Base-by-base conservation (phyloP, 78 protist species). In the Dictyostelium firmibasis region DNA sequence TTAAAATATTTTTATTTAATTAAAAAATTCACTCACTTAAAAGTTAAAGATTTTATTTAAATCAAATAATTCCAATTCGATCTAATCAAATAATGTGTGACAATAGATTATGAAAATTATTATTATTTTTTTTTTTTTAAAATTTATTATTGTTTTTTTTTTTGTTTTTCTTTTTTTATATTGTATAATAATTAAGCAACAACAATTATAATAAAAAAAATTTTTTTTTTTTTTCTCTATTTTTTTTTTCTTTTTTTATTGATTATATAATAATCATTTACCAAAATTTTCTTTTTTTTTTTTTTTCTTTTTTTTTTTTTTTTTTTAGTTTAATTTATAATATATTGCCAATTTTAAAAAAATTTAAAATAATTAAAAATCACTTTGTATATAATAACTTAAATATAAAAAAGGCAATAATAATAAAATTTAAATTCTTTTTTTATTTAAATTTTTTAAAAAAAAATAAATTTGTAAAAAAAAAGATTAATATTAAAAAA, bases 41-140 rank as follows among this genome's bases (percentile, higher is more conserved):
- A 69, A 69, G 13, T 69, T 69, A 69, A 25, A 69, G 77, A 69
- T 69, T 69, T 69, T 31, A 69, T 69, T 31, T 29, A 31, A 29
- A 69, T 69, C 77, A 69, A 69, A 69, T 69, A 69, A 69, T 69
- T 69, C 77, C 77, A 69, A 69, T 69, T 29, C 43, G 38, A 69
- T 69, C 77, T 69, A 69, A 69, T 69, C 38, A 69, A 69, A 69
- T 69, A 29, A 29, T 69, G 77, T 69, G 77, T 69, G 77, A 69
- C 77, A 69, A 69, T 13, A 69, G 77, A 69, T 69, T 11, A 29
- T 69, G 41, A 69, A 69, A 69, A 69, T 14, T 67, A n/a, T 69
- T 69, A 69, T 69, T 25, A 13, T 60, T 10, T 25, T 62, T 62
- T 62, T 60, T 60, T 62, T 7, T 62, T 62, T 25, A n/a, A n/a